Evolutionary conservation across 2,329 filamentous ascomycete genomes (phyloP), one percentile per base, ranked within the genome.

Genomic region (Aureobasidium vineae): DNA sequence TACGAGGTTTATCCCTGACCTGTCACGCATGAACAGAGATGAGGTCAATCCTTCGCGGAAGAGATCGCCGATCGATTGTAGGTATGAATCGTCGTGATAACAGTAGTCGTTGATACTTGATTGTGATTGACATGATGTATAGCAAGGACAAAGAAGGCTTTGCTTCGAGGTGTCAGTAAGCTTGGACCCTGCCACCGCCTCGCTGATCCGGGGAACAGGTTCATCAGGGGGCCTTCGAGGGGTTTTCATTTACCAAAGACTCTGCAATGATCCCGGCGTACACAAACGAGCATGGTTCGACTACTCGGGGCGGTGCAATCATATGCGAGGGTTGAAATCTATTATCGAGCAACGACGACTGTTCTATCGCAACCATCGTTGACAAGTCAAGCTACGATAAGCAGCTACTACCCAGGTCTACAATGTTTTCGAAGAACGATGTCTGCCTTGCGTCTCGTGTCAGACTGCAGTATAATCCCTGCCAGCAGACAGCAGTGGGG

Each of bases 91-190:
- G 16, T n/a, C 23, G 26, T 45, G 26, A 54, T 38, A 23, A 40
- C 15, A 47, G 31, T 28, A 45, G 15, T 16, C 38, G 26, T 33
- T 41, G 45, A 36, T 26, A 45, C 31, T 52, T 38, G 59, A 63
- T 63, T 63, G 59, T 13, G 59, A 63, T 63, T 50, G 59, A 52
- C 59, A 63, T 31, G 45, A 40, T 40, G 45, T 63, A 63, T 63
- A 52, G n/a, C 33, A 23, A 28, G 40, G 59, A 38, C 23, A n/a
- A 15, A 38, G 7, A 52, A 33, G 31, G 31, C 19, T 40, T 19
- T 26, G 28, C 19, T 36, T 41, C 2, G 19, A 60, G 23, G 31
- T 49, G 41, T 61, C 57, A 26, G 6, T 49, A 15, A 52, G 59
- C 59, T 63, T 63, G 33, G 59, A 41, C 43, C 59, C 23, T 50